Evolutionary conservation across 768 basidiomycete species (phyloP).

Genomic region (Fistulinella prunicolor): DNA sequence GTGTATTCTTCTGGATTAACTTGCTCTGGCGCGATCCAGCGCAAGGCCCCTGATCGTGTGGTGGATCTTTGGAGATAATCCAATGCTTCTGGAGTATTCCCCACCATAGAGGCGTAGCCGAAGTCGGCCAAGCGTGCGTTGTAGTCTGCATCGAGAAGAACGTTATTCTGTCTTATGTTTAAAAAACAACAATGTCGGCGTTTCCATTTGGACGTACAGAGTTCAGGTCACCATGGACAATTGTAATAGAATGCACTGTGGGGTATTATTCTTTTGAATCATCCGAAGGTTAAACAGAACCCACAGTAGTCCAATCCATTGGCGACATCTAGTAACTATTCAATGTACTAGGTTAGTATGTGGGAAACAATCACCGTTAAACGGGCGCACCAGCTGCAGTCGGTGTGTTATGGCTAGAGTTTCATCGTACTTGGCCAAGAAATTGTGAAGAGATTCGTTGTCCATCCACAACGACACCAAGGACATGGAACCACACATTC

Average conservation of each 20-base stretch:
- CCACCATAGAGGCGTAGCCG: constrained; percentile 35
- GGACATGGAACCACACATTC: too few species aligned
- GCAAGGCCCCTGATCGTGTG: constrained; percentile 35
- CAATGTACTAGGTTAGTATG: not conserved
- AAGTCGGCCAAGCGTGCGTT: constrained; percentile 44
- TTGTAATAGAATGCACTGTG: constrained; percentile 7
- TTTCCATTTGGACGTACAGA: not conserved
- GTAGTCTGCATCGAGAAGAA: constrained; percentile 16
- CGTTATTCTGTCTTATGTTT: constrained; percentile 10
- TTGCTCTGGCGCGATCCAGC: constrained; percentile 41
- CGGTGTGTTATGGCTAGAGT: too few species aligned
- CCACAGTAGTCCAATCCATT: not conserved
- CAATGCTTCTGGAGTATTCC: too few species aligned
- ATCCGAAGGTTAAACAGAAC: not conserved
- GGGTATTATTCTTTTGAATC: not conserved
- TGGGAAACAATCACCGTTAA: too few species aligned
- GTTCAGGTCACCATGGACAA: constrained; percentile 13
- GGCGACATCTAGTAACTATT: not conserved
- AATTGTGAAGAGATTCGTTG: too few species aligned
- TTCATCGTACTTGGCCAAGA: too few species aligned
- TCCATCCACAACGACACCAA: too few species aligned
- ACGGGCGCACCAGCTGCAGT: too few species aligned
- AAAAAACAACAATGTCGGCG: not conserved
- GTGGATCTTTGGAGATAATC: constrained; percentile 17
- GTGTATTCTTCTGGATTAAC: constrained; percentile 21